Conservation (phyloP, 177 flowering plant species). For the Tripterygium wilfordii region DNA sequence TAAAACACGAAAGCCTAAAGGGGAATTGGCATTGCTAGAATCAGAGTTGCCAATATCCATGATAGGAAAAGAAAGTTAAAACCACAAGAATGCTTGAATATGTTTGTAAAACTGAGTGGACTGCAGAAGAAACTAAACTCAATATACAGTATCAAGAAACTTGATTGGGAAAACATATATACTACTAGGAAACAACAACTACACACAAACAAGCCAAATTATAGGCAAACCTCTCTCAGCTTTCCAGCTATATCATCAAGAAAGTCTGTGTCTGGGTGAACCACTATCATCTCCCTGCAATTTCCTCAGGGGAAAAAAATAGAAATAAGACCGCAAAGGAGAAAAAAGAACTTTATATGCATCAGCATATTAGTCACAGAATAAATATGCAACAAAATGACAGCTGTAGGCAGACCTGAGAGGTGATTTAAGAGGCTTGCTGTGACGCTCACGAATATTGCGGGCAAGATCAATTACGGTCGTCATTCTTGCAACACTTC, state of each 20-base stretch:
- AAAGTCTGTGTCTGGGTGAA: conserved; percentile 83
- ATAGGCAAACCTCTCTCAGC: conserved; percentile 64
- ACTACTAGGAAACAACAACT: not conserved
- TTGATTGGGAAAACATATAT: too few relatives aligned
- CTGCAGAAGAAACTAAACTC: too few relatives aligned
- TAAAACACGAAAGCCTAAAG: too few relatives aligned
- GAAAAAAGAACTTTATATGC: too few relatives aligned
- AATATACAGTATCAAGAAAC: too few relatives aligned
- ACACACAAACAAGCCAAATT: not conserved
- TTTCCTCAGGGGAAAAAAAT: not conserved
- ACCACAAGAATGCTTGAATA: too few relatives aligned
- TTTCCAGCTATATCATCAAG: conserved; percentile 88
- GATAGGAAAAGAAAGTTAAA: too few relatives aligned
- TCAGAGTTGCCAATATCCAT: too few relatives aligned
- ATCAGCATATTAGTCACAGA: not conserved
- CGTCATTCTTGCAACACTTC: conserved; percentile 93
- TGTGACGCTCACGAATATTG: conserved; percentile 91
- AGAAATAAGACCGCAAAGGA: not conserved
- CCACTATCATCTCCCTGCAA: conserved; percentile 89
- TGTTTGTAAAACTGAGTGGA: too few relatives aligned
- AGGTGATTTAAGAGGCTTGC: conserved; percentile 90
- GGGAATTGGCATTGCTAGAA: too few relatives aligned
- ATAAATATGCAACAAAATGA: not conserved
- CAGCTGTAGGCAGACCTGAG: conserved; percentile 41
- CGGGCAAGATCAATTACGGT: conserved; percentile 95